Evolutionary conservation across 106 monocot species (phyloP), one percentile per base, ranked within the genome.

Genomic region (Platanthera zijinensis): DNA sequence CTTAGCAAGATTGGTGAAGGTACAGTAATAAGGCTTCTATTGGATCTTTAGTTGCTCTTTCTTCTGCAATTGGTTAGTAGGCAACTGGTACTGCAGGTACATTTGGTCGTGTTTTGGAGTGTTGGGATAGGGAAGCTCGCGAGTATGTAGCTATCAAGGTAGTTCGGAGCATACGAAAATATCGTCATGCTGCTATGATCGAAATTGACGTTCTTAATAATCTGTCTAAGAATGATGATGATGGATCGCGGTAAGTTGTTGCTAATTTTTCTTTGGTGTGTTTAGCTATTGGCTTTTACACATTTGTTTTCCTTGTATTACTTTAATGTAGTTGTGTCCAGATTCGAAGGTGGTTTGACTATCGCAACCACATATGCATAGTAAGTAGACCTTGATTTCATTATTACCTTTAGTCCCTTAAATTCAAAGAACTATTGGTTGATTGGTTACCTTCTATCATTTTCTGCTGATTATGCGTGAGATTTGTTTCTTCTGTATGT

Each of bases 71-170:
- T 63, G 46, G 18, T 77, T 81, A 82, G 80, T 47, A 72, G 75
- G 46, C 48, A 12, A 51, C 72, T 72, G 46, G 76, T 75, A 56
- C 75, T 92, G 80, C 78, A 96, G 96, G 96, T 71, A 96, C 96
- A 59, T 96, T 96, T 87, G 96, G 93, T 39, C 96, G 91, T 78
- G 96, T 96, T 85, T 84, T 96, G 80, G 93, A 96, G 79, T 96
- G 96, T 74, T 93, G 96, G 96, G 96, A 96, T 74, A 90, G 93
- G 80, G 94, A 94, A 62, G 76, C 82, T 67, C 87, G 83, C 12
- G 94, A 97, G 75, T 86, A 74, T 84, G 97, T 97, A 30, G 97
- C 97, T 18, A 86, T 97, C 48, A 97, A 97, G 61, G 91, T 94
- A 6, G 84, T 94, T 21, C 82, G 94, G 46, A 94, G 93, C 82